Base-by-base conservation (phyloP, 2,329 filamentous ascomycete species). In the Pseudocercospora crystallina region DNA sequence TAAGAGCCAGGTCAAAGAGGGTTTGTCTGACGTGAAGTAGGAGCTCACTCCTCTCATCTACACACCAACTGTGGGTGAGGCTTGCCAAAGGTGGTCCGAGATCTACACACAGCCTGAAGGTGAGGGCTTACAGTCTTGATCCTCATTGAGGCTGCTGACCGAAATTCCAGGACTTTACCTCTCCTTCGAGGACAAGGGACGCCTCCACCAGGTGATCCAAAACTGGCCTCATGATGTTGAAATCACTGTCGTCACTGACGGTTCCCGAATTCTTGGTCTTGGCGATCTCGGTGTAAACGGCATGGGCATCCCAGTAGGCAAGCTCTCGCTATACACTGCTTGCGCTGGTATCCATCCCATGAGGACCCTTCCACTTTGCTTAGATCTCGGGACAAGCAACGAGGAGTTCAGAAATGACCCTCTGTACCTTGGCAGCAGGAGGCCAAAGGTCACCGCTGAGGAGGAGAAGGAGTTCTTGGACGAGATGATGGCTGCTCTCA, bases 231-330 rank as follows among this genome's bases (percentile, higher is more conserved):
- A 94, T 59, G 83, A 90, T 59, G 92, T 95, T 30, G 90, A 96
- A 72, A 99, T 99, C 68, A 95, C 90, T 67, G 91, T 96, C 69
- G 86, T 99, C 63, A 97, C 94, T 12, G 94, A 99, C 70, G 94
- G 94, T 55, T 96, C 91, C 42, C 87, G 94, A 60, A 96, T 86
- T 71, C 84, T 91, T 51, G 92, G 94, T 66, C 83, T 99, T 33
- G 94, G 94, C 63, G 94, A 99, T 73, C 82, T 97, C 50, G 94
- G 94, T 62, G 86, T 99, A 61, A 96, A 96, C 72, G 94, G 94
- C 66, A 95, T 97, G 78, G 94, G 94, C 61, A 99, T 99, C 72
- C 90, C 94, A 56, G 92, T 99, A 62, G 94, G 94, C 68, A 99
- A 99, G 78, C 81, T 97, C 56, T 85, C 91, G 57, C 82, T 99